Base-by-base conservation (phyloP, 257 asterid genomes). In the Rubia yunnanensis region DNA sequence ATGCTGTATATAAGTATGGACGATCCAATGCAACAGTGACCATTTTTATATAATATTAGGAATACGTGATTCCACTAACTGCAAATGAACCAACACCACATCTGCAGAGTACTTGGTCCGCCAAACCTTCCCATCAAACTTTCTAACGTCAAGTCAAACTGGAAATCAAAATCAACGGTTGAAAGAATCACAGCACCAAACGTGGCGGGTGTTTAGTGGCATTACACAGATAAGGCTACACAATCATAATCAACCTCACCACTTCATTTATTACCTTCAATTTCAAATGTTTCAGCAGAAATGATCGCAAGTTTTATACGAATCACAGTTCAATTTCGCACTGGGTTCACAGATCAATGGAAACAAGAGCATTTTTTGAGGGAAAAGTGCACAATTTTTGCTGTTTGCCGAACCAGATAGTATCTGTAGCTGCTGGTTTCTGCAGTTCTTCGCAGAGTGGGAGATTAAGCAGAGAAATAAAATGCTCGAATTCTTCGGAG, bases 401-500 rank as follows among this genome's bases (percentile, higher is more conserved):
- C 53, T 30, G 39, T 32, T 28, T 4, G 5, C 62, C 46, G 11
- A 69, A 26, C 20, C 55, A 70, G 22, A 60, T 34, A 24, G 17
- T 38, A 38, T 26, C 31, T 14, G 32, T 15, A 30, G 38, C 31
- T 5, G 44, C 48, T 60, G 23, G 41, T 44, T 11, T 58, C 50
- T 58, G 34, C 54, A 10, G 22, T 73, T 64, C 31, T 58, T 66
- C 70, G 3, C 78, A 65, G 27, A 82, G 52, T 76, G 71, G 75
- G 61, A 75, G 55, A 49, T 64, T 54, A 44, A 62, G 75, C 79
- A 64, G 70, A 52, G 71, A 52, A 30, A 55, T 68, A 24, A 78
- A 72, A 67, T 78, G 84, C 22, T 48, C 59, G 62, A 72, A 75
- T 53, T 69, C 79, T 71, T 53, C 74, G 15, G 86, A 78, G 81